These are phyloP conservation scores for Salinomyces thailandicus DNA, from an alignment of 2,329 filamentous ascomycete genomes.

Conservation along the genomic window DNA sequence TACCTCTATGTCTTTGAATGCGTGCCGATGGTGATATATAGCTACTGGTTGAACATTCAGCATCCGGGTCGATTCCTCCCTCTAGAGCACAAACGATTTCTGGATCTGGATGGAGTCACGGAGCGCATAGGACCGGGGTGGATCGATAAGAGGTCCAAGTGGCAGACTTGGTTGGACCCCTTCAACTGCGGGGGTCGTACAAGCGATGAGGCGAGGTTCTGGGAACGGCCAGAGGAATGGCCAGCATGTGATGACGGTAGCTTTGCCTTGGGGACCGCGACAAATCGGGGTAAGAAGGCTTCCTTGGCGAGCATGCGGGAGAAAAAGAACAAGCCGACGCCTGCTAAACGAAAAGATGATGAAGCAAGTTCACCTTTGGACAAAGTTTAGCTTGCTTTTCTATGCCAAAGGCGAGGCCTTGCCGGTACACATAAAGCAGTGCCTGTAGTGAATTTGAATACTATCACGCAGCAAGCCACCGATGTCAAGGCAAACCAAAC, in stretches of 20 bases:
- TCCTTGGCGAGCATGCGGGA: neutral
- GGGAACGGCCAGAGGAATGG: constrained; percentile 1
- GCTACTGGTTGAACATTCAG: constrained; percentile 38
- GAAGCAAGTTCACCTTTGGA: neutral
- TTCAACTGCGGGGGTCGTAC: constrained; percentile 6
- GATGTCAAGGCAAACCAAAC: neutral
- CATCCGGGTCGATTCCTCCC: constrained; percentile 42
- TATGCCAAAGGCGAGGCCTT: neutral
- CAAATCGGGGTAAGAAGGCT: neutral
- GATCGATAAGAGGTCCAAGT: constrained; percentile 8
- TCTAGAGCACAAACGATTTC: constrained; percentile 38
- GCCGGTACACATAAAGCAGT: neutral
- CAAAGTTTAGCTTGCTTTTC: neutral
- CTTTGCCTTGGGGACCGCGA: neutral
- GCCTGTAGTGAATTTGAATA: too few species aligned
- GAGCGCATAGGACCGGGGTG: constrained; percentile 25
- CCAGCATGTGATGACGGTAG: neutral
- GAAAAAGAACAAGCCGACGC: neutral
- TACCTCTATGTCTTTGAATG: constrained; percentile 46
- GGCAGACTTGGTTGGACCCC: constrained; percentile 7
- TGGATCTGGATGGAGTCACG: constrained; percentile 41
- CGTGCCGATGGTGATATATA: constrained; percentile 41
- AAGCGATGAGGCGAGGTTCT: constrained; percentile 2
- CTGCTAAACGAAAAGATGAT: neutral
- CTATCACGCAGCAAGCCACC: too few species aligned